Percentiles rank a stretch among this genome's conserved stretches.
Evolutionary conservation across 2,329 filamentous ascomycete genomes (phyloP).

Genomic region (Calonectria ilicicola): DNA sequence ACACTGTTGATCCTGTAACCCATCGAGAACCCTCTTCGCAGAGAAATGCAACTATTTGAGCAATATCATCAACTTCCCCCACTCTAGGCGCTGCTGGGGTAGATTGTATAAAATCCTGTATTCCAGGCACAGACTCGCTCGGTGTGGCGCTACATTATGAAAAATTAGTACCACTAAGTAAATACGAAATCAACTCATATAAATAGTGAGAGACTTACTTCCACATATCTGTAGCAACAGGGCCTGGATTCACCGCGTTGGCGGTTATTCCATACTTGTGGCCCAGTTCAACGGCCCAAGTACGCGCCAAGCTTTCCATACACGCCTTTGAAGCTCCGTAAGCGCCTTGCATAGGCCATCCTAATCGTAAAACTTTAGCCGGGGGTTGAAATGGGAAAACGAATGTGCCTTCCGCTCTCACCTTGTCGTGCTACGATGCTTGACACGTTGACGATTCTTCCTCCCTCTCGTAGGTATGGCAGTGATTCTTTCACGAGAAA

Average conservation of each 20-base stretch:
- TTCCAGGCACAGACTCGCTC: neutral
- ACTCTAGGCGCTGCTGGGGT: conserved; percentile 33
- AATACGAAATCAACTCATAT: no score
- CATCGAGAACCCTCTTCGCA: conserved; percentile 39
- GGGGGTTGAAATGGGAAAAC: no score
- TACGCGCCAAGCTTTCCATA: neutral
- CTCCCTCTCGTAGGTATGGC: neutral
- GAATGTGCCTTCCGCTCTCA: no score
- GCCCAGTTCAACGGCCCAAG: conserved; percentile 29
- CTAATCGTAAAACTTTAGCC: no score
- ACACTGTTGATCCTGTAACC: conserved; percentile 40
- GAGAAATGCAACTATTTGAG: conserved; percentile 42
- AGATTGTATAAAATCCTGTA: neutral
- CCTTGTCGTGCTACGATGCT: neutral
- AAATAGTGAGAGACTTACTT: neutral
- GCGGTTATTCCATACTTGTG: conserved; percentile 30
- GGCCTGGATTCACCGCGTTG: neutral
- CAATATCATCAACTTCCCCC: conserved; percentile 42
- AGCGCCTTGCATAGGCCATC: neutral
- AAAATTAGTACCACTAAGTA: neutral
- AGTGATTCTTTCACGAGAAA: conserved; percentile 36
- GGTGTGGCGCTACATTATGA: neutral
- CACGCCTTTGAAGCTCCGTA: conserved; percentile 13
- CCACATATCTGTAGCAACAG: conserved; percentile 27
- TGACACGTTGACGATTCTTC: neutral